A percentile compares a stretch with the other conserved stretches of the same genome.
These are phyloP conservation scores for Striga asiatica DNA, from an alignment of 257 asterid genomes.

Conservation along the genomic window DNA sequence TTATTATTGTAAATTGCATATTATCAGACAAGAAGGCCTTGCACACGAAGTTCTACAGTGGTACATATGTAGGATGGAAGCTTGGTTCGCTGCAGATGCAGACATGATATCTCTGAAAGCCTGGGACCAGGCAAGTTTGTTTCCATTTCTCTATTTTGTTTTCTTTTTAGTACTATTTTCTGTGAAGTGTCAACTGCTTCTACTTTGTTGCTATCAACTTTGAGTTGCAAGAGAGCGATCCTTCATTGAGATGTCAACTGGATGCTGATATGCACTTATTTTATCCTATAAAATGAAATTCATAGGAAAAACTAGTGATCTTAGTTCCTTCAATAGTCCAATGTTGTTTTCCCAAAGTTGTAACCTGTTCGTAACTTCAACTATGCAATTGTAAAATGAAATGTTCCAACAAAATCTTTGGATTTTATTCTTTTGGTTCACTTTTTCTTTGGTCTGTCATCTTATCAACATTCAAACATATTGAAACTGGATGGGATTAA, in stretches of 20 bases:
- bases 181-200: background rate
- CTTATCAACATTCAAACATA: background rate
- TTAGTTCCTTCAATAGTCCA: background rate
- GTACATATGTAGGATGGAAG: conserved; percentile 98
- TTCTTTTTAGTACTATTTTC: background rate
- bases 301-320: background rate
- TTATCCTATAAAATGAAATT: background rate
- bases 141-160: background rate
- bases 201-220: conserved; percentile 3
- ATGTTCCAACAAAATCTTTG: background rate
- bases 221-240: conserved; percentile 6
- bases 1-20: conserved; percentile 13
- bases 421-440: background rate
- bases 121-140: conserved; percentile 86
- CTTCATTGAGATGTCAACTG: background rate
- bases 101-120: conserved; percentile 90
- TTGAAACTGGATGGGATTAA: background rate
- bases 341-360: conserved; percentile 12
- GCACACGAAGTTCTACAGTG: conserved; percentile 88
- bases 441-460: background rate
- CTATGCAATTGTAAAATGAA: background rate
- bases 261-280: background rate
- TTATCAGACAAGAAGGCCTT: conserved; percentile 65
- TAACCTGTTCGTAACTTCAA: background rate
- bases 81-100: conserved; percentile 99